Base-by-base conservation (phyloP, 2,329 filamentous ascomycete species). In the Byssoonygena ceratinophila region DNA sequence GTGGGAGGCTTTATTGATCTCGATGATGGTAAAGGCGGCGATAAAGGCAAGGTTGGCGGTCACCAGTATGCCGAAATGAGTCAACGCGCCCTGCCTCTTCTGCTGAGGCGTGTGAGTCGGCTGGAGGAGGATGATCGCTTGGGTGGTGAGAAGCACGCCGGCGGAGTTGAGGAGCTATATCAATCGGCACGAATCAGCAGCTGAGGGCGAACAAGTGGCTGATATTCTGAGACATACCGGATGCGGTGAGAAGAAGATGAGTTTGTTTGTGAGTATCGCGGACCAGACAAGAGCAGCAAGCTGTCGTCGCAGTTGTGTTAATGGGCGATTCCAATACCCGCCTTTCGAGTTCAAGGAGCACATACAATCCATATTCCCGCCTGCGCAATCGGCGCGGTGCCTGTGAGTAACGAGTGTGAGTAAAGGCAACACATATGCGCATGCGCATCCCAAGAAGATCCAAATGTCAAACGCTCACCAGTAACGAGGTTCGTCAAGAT, bases 191-290 rank as follows among this genome's bases (percentile, higher is more conserved):
- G 5, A 7, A 36, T 40, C 20, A 40, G 37, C 20, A 37, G 32
- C 14, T 18, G 27, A 4, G 27, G 9, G 27, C 9, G 27, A 29
- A 29, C 27, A 9, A 9, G 14, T 36, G 32, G 1, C 32, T n/a
- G 32, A n/a, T 39, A 53, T n/a, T n/a, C n/a, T n/a, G 34, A 41
- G 49, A 54, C 83, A 74, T 64, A 96, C 82, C 6, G 91, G 91
- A 68, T 97, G 91, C 7, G 84, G 81, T 16, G 87, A 89, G 77
- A 97, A 95, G 61, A 95, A 81, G 36, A 87, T 85, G 56, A 94
- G 65, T 27, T 83, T 67, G 41, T 77, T 75, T 39, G 81, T 78
- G 64, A 95, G 80, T 58, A 96, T 79, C 52, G 79, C 79, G 43
- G 80, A 79, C 87, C 88, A 95, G 59, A 94, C 76, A 53, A 91